Percentiles rank a stretch among this genome's conserved stretches.
phyloP scores from a whole-genome alignment of 345 rosid genomes.

The Gynandropsis gynandra region DNA sequence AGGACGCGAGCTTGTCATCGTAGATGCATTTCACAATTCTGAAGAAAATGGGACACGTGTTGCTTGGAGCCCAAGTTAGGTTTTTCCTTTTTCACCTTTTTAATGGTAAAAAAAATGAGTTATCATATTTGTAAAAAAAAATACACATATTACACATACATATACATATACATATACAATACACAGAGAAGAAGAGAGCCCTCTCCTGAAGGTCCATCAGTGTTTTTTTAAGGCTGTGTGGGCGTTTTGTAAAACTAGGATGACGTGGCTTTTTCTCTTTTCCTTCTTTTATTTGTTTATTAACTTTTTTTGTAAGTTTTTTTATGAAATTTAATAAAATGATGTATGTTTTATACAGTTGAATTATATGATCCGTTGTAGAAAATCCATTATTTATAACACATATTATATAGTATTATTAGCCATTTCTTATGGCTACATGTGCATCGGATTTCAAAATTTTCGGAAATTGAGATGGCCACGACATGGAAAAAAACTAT shows the following conservation, averaged over 20 bases:
- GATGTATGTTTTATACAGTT: too few species aligned
- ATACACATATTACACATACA: background rate
- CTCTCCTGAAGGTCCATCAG: conserved; percentile 45
- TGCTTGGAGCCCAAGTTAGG: conserved; percentile 21
- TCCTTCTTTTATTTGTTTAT: conserved; percentile 1
- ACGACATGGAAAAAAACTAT: too few species aligned
- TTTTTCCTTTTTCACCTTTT: background rate
- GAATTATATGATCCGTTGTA: too few species aligned
- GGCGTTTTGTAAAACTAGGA: conserved; percentile 52
- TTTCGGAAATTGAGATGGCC: too few species aligned
- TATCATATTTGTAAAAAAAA: background rate
- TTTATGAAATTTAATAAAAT: too few species aligned
- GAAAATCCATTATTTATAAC: too few species aligned
- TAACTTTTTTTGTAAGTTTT: background rate
- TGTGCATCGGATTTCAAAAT: too few species aligned
- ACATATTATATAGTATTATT: too few species aligned
- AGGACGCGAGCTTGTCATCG: conserved; percentile 46
- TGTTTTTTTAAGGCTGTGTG: conserved; percentile 22
- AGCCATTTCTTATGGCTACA: too few species aligned
- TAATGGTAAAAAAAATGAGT: background rate
- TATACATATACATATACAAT: background rate
- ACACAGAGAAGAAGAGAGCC: conserved; percentile 32
- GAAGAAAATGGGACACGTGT: background rate
- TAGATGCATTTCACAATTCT: conserved; percentile 63
- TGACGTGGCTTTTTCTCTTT: conserved; percentile 34